phyloP scores from a whole-genome alignment of 805 yeast genomes.

The Candida peoriensis region DNA sequence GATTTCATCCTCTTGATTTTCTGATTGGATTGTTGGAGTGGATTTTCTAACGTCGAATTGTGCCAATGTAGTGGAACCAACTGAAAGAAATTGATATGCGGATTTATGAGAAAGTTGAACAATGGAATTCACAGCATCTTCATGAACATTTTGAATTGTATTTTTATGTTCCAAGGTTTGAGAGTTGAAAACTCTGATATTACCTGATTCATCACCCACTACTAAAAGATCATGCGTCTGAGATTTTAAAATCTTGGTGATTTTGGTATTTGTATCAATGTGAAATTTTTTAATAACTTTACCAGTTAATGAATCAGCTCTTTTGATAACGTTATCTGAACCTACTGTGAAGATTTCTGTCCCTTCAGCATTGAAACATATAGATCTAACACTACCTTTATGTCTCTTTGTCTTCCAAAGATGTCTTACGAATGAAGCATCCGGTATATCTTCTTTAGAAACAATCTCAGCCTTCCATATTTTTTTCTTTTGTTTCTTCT shows the following conservation, averaged over 20 bases:
- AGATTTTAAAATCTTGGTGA: constrained; percentile 31
- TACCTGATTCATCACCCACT: constrained; percentile 66
- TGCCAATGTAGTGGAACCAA: constrained; percentile 78
- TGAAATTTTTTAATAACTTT: constrained; percentile 57
- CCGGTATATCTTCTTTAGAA: constrained; percentile 13
- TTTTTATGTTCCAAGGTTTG: constrained; percentile 43
- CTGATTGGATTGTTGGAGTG: constrained; percentile 49
- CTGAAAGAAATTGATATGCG: constrained; percentile 70
- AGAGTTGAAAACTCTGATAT: constrained; percentile 58
- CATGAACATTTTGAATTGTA: constrained; percentile 54
- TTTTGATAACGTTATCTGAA: constrained; percentile 72
- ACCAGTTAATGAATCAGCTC: constrained; percentile 68
- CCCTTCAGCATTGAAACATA: constrained; percentile 52
- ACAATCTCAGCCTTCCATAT: constrained; percentile 40
- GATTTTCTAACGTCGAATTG: constrained; percentile 70
- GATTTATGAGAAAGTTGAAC: constrained; percentile 64
- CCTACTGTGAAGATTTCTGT: constrained; percentile 65
- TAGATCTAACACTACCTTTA: constrained; percentile 78
- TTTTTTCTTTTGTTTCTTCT: constrained; percentile 29
- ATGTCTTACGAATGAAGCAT: constrained; percentile 23
- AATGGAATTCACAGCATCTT: constrained; percentile 74
- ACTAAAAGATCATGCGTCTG: constrained; percentile 39
- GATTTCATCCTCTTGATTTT: constrained; percentile 93
- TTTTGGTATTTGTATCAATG: constrained; percentile 14
- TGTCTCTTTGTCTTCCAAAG: constrained; percentile 88